Percentiles rank a stretch among this genome's conserved stretches.
Conservation (phyloP, 1,284 basidiomycete species). For the Ceratobasidium sp. region DNA sequence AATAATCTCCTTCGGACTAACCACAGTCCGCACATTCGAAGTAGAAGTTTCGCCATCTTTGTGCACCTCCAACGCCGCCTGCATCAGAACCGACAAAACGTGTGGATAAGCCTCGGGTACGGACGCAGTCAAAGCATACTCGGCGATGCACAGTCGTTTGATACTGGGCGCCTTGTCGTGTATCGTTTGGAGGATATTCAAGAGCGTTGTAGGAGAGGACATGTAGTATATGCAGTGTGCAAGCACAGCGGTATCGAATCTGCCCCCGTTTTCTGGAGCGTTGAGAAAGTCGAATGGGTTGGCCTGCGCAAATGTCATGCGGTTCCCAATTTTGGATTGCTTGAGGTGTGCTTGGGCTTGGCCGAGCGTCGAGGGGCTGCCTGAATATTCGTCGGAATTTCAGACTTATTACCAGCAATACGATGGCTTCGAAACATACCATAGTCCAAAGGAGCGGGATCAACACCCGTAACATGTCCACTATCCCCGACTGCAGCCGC, state of each 20-base stretch:
- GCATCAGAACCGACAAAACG: conserved; percentile 60
- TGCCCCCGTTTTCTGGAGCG: conserved; percentile 47
- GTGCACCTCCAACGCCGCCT: conserved; percentile 59
- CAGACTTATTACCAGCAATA: neutral
- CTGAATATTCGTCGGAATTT: conserved; percentile 51
- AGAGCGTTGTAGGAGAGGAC: conserved; percentile 56
- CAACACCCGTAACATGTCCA: conserved; percentile 61
- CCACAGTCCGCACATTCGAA: conserved; percentile 61
- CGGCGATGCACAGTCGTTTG: conserved; percentile 58
- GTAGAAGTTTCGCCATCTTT: conserved; percentile 53
- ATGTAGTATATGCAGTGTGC: conserved; percentile 63
- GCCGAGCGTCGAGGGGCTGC: conserved; percentile 60
- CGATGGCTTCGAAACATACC: conserved; percentile 52
- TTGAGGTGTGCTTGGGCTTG: conserved; percentile 60
- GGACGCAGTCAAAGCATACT: conserved; percentile 57
- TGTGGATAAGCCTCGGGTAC: conserved; percentile 56
- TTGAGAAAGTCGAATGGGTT: conserved; percentile 57
- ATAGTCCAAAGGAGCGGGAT: conserved; percentile 61
- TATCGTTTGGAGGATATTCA: conserved; percentile 57
- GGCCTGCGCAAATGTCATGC: conserved; percentile 59
- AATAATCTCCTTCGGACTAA: conserved; percentile 58
- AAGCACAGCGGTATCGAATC: conserved; percentile 59
- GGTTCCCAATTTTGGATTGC: conserved; percentile 56
- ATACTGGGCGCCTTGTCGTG: conserved; percentile 50
- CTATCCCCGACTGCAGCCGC: conserved; percentile 58